Evolutionary conservation across 2,329 filamentous ascomycete genomes (phyloP).

Genomic region (Zymoseptoria tritici): DNA sequence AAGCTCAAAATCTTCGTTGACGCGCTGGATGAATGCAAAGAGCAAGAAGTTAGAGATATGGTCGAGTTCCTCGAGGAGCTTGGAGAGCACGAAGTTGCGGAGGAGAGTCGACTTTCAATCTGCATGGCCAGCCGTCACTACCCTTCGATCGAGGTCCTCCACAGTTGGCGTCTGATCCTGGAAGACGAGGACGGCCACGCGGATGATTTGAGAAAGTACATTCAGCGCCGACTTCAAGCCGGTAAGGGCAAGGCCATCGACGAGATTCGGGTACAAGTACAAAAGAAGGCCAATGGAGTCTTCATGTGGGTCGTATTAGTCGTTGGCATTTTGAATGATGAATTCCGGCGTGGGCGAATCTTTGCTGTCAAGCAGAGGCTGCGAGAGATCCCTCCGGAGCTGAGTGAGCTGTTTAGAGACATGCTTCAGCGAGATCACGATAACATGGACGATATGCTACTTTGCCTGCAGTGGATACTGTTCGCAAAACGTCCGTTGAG

Average conservation of each 20-base stretch:
- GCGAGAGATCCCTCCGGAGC: conserved; percentile 33
- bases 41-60: conserved; percentile 33
- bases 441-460: conserved; percentile 35
- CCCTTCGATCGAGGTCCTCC: conserved; percentile 32
- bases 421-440: conserved; percentile 43
- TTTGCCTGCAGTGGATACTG: conserved; percentile 49
- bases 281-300: conserved; percentile 34
- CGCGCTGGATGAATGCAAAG: conserved; percentile 25
- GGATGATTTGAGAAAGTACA: conserved; percentile 31
- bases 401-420: conserved; percentile 45
- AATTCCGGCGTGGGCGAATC: conserved; percentile 28
- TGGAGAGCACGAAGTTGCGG: conserved; percentile 4
- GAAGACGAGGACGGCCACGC: conserved; percentile 31
- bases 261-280: conserved; percentile 28
- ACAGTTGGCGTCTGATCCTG: conserved; percentile 27
- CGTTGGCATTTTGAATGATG: conserved; percentile 40
- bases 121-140: conserved; percentile 41
- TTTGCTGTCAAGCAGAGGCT: conserved; percentile 29
- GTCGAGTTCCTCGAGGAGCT: conserved; percentile 32
- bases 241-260: conserved; percentile 16
- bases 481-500: conserved; percentile 41
- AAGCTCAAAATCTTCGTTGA: no score
- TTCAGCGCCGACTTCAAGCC: conserved; percentile 25
- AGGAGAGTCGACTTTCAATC: conserved; percentile 20
- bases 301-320: conserved; percentile 44